Conservation (phyloP, 495 filamentous ascomycete genomes). For the Hamigera avellanea region DNA sequence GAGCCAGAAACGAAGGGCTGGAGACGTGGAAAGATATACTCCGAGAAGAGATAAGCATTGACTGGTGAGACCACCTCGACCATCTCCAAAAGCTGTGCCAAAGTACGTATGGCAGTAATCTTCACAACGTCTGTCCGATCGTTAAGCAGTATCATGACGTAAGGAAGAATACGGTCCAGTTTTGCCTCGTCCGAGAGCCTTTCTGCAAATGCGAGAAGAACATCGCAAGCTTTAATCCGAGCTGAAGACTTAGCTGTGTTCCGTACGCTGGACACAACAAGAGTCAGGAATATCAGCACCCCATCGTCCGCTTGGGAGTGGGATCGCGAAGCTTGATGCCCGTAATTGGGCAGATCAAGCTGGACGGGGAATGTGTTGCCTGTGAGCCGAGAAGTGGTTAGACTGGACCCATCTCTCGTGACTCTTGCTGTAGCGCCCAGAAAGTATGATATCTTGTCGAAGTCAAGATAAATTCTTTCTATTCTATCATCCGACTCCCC, state of each 20-base stretch:
- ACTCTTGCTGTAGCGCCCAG: conserved; percentile 39
- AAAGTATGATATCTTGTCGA: conserved; percentile 95
- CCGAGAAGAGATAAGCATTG: conserved; percentile 90
- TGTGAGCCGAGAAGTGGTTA: conserved; percentile 15
- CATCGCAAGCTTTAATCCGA: conserved; percentile 81
- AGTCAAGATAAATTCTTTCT: conserved; percentile 82
- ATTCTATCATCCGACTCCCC: conserved; percentile 88
- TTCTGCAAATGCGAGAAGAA: conserved; percentile 87
- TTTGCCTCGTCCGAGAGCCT: conserved; percentile 92
- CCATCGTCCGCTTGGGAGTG: conserved; percentile 57
- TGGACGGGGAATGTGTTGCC: conserved; percentile 57
- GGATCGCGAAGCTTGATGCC: conserved; percentile 40
- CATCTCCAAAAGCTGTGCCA: conserved; percentile 80
- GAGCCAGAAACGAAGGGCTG: conserved; percentile 51
- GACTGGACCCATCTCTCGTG: conserved; percentile 12
- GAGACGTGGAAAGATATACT: conserved; percentile 83
- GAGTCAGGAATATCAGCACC: conserved; percentile 79
- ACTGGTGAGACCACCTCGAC: conserved; percentile 83
- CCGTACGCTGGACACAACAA: conserved; percentile 77
- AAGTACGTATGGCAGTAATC: conserved; percentile 68
- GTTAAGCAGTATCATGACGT: conserved; percentile 67
- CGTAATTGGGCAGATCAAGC: conserved; percentile 77
- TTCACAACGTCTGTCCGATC: conserved; percentile 76
- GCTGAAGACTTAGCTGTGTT: conserved; percentile 82
- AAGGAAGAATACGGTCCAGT: conserved; percentile 85